These are phyloP conservation scores for Pisolithus thermaeus DNA, from an alignment of 1,284 basidiomycete species.

Conservation along the genomic window DNA sequence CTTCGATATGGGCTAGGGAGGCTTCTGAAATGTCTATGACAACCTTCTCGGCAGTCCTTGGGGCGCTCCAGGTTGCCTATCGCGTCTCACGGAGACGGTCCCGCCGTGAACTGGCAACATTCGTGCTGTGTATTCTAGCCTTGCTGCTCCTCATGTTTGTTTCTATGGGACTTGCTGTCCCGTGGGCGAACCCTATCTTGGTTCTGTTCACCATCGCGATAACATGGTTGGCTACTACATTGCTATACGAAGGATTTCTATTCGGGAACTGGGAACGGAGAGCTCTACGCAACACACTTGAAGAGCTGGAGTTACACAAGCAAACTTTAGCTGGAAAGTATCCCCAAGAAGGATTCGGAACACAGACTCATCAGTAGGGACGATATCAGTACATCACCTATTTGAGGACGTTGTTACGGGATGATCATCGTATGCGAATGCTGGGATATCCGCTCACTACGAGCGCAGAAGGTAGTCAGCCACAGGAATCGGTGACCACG, in stretches of 20 bases:
- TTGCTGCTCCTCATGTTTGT: constrained; percentile 54
- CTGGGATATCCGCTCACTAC: no score
- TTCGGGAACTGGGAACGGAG: constrained; percentile 88
- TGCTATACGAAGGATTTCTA: constrained; percentile 87
- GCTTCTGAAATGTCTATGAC: constrained; percentile 40
- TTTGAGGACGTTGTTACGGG: no score
- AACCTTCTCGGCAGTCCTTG: constrained; percentile 46
- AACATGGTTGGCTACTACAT: constrained; percentile 79
- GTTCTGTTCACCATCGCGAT: constrained; percentile 64
- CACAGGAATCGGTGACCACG: no score
- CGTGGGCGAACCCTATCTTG: constrained; percentile 64
- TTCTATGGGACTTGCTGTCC: constrained; percentile 58
- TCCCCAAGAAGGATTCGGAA: constrained; percentile 3
- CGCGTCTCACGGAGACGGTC: constrained; percentile 55
- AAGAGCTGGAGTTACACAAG: constrained; percentile 76
- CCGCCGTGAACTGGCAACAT: constrained; percentile 56
- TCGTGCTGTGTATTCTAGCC: constrained; percentile 48
- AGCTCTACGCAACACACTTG: constrained; percentile 74
- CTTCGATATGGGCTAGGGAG: constrained; percentile 21
- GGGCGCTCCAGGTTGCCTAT: constrained; percentile 62
- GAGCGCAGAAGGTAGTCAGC: no score
- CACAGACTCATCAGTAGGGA: constrained; percentile 3
- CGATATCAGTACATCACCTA: no score
- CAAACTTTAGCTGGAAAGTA: constrained; percentile 27
- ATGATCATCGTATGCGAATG: no score